These are phyloP conservation scores for Suillus cothurnatus DNA, from an alignment of 768 basidiomycete genomes.

Conservation along the genomic window DNA sequence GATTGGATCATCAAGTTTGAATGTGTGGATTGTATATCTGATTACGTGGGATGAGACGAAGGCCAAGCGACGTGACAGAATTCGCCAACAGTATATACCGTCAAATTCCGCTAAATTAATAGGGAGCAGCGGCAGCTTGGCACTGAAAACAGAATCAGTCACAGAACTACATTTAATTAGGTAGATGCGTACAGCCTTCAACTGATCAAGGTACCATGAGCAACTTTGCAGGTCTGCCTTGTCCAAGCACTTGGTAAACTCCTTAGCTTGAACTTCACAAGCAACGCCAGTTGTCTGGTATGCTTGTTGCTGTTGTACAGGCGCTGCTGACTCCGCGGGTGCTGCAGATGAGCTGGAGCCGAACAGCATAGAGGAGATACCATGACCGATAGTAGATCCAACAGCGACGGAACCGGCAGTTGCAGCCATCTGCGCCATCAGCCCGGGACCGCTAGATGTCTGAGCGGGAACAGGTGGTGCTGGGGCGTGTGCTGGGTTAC, in stretches of 20 bases:
- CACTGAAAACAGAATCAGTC: conserved; percentile 46
- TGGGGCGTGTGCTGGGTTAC: conserved; percentile 45
- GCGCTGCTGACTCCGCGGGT: conserved; percentile 50
- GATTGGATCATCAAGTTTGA: too few species aligned
- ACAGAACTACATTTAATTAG: conserved; percentile 10
- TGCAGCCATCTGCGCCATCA: conserved; percentile 85
- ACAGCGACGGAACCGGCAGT: conserved; percentile 90
- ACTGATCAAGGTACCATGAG: conserved; percentile 84
- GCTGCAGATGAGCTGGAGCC: conserved; percentile 58
- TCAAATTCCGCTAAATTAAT: conserved; percentile 30
- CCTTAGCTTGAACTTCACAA: conserved; percentile 85
- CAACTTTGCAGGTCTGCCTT: conserved; percentile 79
- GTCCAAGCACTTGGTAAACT: conserved; percentile 86
- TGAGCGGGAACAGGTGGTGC: conserved; percentile 42
- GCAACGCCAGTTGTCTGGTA: conserved; percentile 47
- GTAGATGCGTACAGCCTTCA: conserved; percentile 71
- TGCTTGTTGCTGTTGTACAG: conserved; percentile 46
- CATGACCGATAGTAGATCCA: conserved; percentile 88
- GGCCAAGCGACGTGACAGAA: background rate
- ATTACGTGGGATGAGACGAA: background rate
- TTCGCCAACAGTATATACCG: background rate
- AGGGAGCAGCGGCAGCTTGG: conserved; percentile 72
- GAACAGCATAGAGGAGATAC: conserved; percentile 88
- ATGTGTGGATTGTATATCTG: background rate
- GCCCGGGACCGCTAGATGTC: conserved; percentile 57